phyloP scores from a whole-genome alignment of 2,329 filamentous ascomycete species.

The Pestalotiopsis sp. region DNA sequence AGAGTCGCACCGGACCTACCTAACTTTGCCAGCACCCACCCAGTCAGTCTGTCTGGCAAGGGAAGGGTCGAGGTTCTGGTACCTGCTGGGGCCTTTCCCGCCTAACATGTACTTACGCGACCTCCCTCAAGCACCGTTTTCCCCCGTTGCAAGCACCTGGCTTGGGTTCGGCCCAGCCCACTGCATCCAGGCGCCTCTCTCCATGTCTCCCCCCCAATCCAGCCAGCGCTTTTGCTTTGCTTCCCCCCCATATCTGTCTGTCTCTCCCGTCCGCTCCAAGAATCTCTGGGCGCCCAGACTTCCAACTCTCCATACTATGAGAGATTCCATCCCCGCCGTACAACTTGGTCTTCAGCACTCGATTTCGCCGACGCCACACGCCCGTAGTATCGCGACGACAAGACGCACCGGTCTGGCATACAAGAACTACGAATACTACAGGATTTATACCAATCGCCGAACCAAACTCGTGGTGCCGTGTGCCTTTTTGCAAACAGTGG shows the following conservation, averaged over 20 bases:
- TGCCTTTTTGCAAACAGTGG: neutral
- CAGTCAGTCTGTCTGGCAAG: neutral
- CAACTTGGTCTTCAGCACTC: neutral
- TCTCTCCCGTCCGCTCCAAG: constrained; percentile 6
- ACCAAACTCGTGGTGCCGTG: neutral
- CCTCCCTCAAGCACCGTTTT: constrained; percentile 2
- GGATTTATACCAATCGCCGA: neutral
- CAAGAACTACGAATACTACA: neutral
- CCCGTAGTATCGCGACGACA: neutral
- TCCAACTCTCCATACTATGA: constrained; percentile 10
- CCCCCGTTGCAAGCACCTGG: neutral
- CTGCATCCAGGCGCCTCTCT: neutral
- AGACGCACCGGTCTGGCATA: neutral
- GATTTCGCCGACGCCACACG: neutral
- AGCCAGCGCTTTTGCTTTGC: neutral
- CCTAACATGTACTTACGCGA: neutral
- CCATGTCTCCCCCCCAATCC: neutral
- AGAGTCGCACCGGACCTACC: neutral
- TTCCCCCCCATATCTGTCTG: constrained; percentile 1
- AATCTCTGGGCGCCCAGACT: constrained; percentile 15
- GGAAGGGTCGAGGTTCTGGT: neutral
- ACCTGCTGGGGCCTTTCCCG: neutral
- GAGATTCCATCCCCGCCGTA: constrained; percentile 3
- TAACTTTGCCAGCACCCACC: neutral
- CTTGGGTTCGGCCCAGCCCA: neutral